phyloP scores from a whole-genome alignment of 2,329 filamentous ascomycete species.

The Sporothrix protearum region DNA sequence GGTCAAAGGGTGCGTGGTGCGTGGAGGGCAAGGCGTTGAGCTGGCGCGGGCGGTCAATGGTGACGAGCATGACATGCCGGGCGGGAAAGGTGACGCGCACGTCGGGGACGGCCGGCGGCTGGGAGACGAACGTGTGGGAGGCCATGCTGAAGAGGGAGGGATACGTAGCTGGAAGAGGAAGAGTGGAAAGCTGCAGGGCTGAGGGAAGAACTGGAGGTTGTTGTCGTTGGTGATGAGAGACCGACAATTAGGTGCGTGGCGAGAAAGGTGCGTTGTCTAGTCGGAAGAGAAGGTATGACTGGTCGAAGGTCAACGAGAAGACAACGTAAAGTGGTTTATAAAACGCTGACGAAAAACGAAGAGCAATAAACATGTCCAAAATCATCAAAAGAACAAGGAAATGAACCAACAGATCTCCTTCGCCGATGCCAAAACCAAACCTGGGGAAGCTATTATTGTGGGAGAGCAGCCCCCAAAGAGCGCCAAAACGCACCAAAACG shows the following conservation, averaged over 20 bases:
- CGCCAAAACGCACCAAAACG: neutral
- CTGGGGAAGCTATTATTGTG: constrained; percentile 13
- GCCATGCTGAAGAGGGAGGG: neutral
- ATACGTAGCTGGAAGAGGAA: neutral
- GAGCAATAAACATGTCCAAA: neutral
- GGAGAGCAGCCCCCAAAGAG: neutral
- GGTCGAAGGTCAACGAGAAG: neutral
- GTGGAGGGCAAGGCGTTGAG: constrained; percentile 55
- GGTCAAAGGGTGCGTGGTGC: constrained; percentile 48
- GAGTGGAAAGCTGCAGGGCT: neutral
- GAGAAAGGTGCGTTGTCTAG: neutral
- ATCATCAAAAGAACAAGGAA: neutral
- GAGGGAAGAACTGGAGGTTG: neutral
- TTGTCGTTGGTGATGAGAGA: neutral
- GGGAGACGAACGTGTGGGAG: constrained; percentile 31
- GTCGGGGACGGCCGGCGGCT: constrained; percentile 43
- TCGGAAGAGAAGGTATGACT: neutral
- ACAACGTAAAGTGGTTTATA: neutral
- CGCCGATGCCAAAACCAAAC: neutral
- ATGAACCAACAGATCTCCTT: too few relatives aligned
- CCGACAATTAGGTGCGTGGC: neutral
- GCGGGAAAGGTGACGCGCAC: constrained; percentile 48
- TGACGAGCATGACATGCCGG: constrained; percentile 56
- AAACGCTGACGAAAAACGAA: neutral
- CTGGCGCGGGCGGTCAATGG: constrained; percentile 55